These are phyloP conservation scores for Thalassia testudinum DNA, from an alignment of 116 monocot species.

Conservation along the genomic window DNA sequence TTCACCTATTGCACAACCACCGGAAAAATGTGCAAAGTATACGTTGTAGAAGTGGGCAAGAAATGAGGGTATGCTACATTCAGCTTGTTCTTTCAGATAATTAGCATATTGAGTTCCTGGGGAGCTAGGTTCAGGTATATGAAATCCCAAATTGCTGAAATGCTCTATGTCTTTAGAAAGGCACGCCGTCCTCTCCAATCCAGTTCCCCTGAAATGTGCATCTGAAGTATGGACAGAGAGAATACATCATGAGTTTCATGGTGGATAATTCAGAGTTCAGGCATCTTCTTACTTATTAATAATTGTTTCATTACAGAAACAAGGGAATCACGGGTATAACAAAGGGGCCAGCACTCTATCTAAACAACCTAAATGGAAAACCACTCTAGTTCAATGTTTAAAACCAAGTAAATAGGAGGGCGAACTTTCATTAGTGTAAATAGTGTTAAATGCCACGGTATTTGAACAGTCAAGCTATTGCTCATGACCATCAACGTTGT, in stretches of 20 bases:
- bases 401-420: too few relatives aligned
- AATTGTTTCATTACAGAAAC: too few relatives aligned
- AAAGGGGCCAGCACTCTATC: too few relatives aligned
- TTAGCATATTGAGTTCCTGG: conserved; percentile 55
- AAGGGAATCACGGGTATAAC: too few relatives aligned
- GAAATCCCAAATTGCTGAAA: conserved; percentile 39
- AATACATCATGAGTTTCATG: neutral
- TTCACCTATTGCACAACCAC: conserved; percentile 62
- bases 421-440: too few relatives aligned
- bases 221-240: conserved; percentile 24
- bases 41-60: conserved; percentile 90
- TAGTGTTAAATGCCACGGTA: too few relatives aligned
- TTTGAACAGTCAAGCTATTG: too few relatives aligned
- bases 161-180: conserved; percentile 58
- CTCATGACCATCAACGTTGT: too few relatives aligned
- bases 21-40: conserved; percentile 74
- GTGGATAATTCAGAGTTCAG: too few relatives aligned
- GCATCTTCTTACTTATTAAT: too few relatives aligned
- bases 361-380: too few relatives aligned
- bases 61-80: conserved; percentile 64
- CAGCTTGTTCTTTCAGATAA: conserved; percentile 63
- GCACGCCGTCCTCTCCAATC: conserved; percentile 58
- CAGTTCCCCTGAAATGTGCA: conserved; percentile 72
- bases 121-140: conserved; percentile 51
- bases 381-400: too few relatives aligned